These are phyloP conservation scores for Cucurbita moschata DNA, from an alignment of 306 rosid species.

Conservation along the genomic window DNA sequence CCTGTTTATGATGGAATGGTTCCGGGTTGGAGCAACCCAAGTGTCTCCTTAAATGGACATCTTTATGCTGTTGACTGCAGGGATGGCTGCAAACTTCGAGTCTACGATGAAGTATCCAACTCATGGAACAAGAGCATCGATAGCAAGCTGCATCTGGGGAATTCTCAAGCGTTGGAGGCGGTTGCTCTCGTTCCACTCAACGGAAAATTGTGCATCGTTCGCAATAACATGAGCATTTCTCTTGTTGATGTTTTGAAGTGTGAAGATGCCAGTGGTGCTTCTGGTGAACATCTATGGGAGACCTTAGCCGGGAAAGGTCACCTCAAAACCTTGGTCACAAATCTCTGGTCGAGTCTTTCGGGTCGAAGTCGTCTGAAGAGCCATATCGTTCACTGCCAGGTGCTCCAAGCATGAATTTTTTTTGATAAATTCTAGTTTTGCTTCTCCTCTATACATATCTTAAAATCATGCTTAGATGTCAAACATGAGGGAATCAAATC, in stretches of 20 bases:
- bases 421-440: background rate
- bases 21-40: constrained; percentile 91
- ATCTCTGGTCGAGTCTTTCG: constrained; percentile 78
- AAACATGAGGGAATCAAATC: background rate
- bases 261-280: constrained; percentile 46
- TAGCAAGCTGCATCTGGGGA: constrained; percentile 88
- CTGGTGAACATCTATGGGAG: constrained; percentile 62
- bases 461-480: background rate
- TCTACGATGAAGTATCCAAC: constrained; percentile 60
- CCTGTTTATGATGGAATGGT: constrained; percentile 77
- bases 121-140: constrained; percentile 88
- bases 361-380: constrained; percentile 81
- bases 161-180: constrained; percentile 72
- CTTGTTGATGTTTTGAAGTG: constrained; percentile 62
- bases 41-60: constrained; percentile 73
- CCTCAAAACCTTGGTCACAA: constrained; percentile 60
- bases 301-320: constrained; percentile 85
- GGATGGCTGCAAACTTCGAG: constrained; percentile 87
- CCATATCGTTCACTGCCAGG: constrained; percentile 94
- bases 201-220: constrained; percentile 85
- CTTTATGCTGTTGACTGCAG: constrained; percentile 80
- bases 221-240: constrained; percentile 95
- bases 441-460: background rate
- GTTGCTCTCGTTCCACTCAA: constrained; percentile 92
- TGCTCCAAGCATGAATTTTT: constrained; percentile 66